Conservation (phyloP, 257 asterid genomes). For the Gentiana straminea region DNA sequence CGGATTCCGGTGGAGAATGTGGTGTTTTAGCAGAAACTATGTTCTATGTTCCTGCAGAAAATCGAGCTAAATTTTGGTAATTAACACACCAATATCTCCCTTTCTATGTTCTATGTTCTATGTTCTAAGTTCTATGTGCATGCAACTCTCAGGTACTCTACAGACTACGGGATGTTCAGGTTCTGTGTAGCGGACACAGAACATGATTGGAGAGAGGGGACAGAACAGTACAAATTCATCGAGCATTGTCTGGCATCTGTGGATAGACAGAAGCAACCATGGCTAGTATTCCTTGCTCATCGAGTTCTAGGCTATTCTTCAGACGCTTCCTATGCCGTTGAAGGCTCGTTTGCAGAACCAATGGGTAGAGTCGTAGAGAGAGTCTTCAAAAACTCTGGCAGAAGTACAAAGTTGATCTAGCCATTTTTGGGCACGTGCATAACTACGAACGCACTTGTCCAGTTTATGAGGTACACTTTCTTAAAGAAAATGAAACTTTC, state of each 20-base stretch:
- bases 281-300: slow-evolving; percentile 78
- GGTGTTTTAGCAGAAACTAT: slow-evolving; percentile 68
- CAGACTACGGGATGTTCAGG: slow-evolving; percentile 88
- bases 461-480: slow-evolving; percentile 46
- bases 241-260: slow-evolving; percentile 72
- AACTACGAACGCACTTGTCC: slow-evolving; percentile 78
- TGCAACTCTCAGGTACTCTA: slow-evolving; percentile 42
- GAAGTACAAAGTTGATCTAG: slow-evolving; percentile 75
- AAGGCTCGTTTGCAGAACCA: slow-evolving; percentile 76
- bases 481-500: too few species aligned
- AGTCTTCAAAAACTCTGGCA: slow-evolving; percentile 87
- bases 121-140: too few species aligned
- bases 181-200: slow-evolving; percentile 85
- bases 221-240: slow-evolving; percentile 66
- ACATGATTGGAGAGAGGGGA: slow-evolving; percentile 86
- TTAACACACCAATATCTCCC: too few species aligned
- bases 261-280: slow-evolving; percentile 72
- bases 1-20: slow-evolving; percentile 91
- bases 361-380: slow-evolving; percentile 76
- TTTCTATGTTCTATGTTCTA: too few species aligned
- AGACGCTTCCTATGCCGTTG: slow-evolving; percentile 26
- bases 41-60: slow-evolving; percentile 79
- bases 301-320: slow-evolving; percentile 84
- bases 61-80: slow-evolving; percentile 80
- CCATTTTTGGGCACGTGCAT: slow-evolving; percentile 68